Conservation (phyloP, 2,329 filamentous ascomycete genomes). For the Nectriaceae sp. region DNA sequence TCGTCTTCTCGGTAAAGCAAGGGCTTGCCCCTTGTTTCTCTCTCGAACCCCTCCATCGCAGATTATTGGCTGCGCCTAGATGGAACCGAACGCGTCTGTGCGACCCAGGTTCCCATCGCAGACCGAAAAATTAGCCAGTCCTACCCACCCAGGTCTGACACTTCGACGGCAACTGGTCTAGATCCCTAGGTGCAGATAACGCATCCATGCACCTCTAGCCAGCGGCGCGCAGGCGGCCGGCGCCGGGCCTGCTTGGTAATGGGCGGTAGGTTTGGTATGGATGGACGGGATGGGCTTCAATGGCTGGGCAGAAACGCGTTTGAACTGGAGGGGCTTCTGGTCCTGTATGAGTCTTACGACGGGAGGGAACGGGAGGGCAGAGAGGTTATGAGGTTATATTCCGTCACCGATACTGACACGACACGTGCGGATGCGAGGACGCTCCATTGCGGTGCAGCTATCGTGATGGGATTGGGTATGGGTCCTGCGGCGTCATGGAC, state of each 20-base stretch:
- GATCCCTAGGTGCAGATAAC: constrained; percentile 26
- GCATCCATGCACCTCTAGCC: constrained; percentile 11
- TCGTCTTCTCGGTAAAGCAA: constrained; percentile 1
- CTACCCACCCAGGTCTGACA: constrained; percentile 9
- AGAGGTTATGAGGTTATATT: constrained; percentile 6
- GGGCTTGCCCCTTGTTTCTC: constrained; percentile 11
- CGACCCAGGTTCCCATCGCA: constrained; percentile 7
- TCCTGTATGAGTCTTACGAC: constrained; percentile 23
- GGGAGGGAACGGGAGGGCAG: neutral
- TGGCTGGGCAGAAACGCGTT: constrained; percentile 32
- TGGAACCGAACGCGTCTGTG: constrained; percentile 6
- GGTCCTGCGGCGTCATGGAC: constrained; percentile 16
- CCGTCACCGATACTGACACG: constrained; percentile 26
- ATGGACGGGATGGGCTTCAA: constrained; percentile 9
- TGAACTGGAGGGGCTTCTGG: constrained; percentile 25
- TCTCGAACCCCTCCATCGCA: constrained; percentile 14
- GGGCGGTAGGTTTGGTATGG: neutral
- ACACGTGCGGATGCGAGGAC: constrained; percentile 7
- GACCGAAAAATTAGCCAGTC: constrained; percentile 9
- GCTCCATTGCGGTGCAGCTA: constrained; percentile 26
- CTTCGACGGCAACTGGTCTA: constrained; percentile 20
- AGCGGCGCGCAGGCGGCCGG: constrained; percentile 11
- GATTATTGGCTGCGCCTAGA: constrained; percentile 16
- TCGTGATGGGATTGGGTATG: constrained; percentile 16
- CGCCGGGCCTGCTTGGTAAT: neutral